Percentiles rank a stretch among this genome's conserved stretches.
Evolutionary conservation across 1,284 basidiomycete genomes (phyloP).

Genomic region (Sporisorium sorghi): DNA sequence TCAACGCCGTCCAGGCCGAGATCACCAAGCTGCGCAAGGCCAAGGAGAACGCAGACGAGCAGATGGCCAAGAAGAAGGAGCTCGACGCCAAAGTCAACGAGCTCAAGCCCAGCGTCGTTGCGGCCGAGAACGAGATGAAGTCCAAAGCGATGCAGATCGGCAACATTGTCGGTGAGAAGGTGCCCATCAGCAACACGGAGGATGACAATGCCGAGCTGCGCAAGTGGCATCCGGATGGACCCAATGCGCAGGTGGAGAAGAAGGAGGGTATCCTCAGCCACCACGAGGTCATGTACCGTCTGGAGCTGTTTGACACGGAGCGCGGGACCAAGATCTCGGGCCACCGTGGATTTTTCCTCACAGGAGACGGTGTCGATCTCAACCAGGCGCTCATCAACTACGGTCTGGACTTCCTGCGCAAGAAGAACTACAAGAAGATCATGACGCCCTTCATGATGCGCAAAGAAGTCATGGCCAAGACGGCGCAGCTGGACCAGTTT

Average conservation of each 20-base stretch:
- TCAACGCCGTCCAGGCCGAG: constrained; percentile 91
- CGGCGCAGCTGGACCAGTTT: constrained; percentile 96
- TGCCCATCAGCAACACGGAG: constrained; percentile 89
- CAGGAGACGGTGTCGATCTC: constrained; percentile 93
- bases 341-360: constrained; percentile 95
- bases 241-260: constrained; percentile 74
- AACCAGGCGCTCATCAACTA: constrained; percentile 97
- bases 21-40: constrained; percentile 93
- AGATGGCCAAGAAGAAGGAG: constrained; percentile 81
- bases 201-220: constrained; percentile 87
- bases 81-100: constrained; percentile 83
- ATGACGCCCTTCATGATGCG: constrained; percentile 99
- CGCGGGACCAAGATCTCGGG: constrained; percentile 89
- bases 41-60: constrained; percentile 88
- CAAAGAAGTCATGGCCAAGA: constrained; percentile 96
- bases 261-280: constrained; percentile 85
- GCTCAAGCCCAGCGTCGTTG: constrained; percentile 74
- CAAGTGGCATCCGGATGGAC: constrained; percentile 88
- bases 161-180: constrained; percentile 89
- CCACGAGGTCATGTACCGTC: constrained; percentile 91
- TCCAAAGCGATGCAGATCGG: constrained; percentile 85
- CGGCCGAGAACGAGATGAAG: constrained; percentile 82
- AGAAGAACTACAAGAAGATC: constrained; percentile 87
- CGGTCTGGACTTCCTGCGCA: constrained; percentile 90
- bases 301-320: constrained; percentile 96